Evolutionary conservation across 2,329 filamentous ascomycete species (phyloP).

Genomic region (Botryotinia convoluta): DNA sequence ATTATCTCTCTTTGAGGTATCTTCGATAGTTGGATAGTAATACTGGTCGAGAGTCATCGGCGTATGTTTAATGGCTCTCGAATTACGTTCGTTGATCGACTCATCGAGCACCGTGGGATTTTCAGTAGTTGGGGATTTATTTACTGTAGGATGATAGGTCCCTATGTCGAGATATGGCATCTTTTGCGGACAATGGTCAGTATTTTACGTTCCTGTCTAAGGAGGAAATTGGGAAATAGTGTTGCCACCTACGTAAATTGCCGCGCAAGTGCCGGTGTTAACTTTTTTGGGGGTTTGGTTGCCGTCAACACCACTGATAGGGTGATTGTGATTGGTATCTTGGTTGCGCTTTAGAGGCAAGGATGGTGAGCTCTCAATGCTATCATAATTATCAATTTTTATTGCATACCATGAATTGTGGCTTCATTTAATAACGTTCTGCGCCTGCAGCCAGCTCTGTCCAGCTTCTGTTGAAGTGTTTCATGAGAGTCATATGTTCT

Average conservation of each 20-base stretch:
- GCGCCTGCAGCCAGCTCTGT: neutral
- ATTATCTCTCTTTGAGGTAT: neutral
- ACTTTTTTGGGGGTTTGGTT: too few species aligned
- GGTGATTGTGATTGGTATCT: neutral
- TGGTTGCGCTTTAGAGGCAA: neutral
- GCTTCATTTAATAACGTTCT: neutral
- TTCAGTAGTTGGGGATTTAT: neutral
- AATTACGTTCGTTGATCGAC: neutral
- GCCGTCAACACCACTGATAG: neutral
- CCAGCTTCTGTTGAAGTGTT: constrained; percentile 6
- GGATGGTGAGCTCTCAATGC: neutral
- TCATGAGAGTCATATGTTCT: constrained; percentile 2
- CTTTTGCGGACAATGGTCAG: neutral
- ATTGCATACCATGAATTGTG: neutral
- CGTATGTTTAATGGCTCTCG: neutral
- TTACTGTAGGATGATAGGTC: neutral
- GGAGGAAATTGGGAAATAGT: neutral
- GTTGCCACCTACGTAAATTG: neutral
- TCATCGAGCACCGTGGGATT: too few species aligned
- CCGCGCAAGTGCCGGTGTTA: neutral
- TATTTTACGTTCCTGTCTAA: neutral
- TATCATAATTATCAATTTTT: neutral
- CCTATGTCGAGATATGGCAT: neutral
- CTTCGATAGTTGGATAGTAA: neutral
- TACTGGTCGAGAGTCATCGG: neutral